Percentiles rank a stretch among this genome's conserved stretches.
These are phyloP conservation scores for Dillenia suffruticosa DNA, from an alignment of 164 flowering plant genomes.

Conservation along the genomic window DNA sequence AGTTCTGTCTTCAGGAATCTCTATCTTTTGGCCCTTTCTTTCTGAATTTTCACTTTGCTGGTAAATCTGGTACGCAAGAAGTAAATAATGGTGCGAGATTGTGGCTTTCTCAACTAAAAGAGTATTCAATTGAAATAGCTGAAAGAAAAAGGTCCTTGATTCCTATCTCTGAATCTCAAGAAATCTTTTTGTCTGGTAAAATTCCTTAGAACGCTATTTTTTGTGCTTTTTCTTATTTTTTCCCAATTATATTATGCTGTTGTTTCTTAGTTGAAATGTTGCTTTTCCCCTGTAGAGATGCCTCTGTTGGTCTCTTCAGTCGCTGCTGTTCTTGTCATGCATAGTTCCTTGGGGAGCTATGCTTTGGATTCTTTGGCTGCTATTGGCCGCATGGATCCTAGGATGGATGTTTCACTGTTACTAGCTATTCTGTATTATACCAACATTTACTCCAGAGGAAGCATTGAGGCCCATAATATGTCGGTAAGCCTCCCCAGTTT, in stretches of 20 bases:
- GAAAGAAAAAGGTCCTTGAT: conserved; percentile 42
- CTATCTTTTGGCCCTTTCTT: conserved; percentile 31
- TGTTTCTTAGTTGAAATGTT: neutral
- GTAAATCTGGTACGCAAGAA: conserved; percentile 16
- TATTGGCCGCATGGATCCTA: conserved; percentile 57
- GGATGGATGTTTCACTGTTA: conserved; percentile 61
- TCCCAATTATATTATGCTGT: neutral
- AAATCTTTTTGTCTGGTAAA: conserved; percentile 42
- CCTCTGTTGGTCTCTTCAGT: conserved; percentile 52
- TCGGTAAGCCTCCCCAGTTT: conserved; percentile 39
- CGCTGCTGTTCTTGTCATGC: conserved; percentile 51
- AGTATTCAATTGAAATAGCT: conserved; percentile 28
- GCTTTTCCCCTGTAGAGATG: conserved; percentile 50
- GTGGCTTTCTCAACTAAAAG: conserved; percentile 55
- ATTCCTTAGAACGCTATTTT: neutral
- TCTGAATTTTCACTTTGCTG: conserved; percentile 24
- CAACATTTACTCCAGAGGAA: conserved; percentile 38
- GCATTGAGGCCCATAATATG: conserved; percentile 24
- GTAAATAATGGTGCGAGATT: conserved; percentile 18
- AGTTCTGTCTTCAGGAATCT: conserved; percentile 44
- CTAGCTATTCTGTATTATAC: conserved; percentile 56
- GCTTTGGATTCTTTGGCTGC: conserved; percentile 64
- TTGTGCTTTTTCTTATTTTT: neutral
- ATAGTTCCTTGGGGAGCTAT: conserved; percentile 39
- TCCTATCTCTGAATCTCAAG: conserved; percentile 28